Evolutionary conservation across 768 basidiomycete genomes (phyloP), one percentile per base, ranked within the genome.

Genomic region (Kwoniella botswanensis): DNA sequence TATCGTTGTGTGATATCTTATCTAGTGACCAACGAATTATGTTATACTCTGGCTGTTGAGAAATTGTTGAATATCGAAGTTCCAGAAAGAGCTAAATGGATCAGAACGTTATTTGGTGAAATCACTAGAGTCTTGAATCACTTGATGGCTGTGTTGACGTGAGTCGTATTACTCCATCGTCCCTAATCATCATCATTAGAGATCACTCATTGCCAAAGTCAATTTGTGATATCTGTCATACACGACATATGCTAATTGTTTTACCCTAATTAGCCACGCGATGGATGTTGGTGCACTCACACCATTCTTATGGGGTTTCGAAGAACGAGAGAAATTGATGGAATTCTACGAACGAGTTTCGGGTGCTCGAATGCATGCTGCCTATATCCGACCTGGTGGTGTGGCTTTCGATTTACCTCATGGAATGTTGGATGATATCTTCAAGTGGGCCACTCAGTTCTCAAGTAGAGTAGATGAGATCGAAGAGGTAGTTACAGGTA

Each of bases 331-430:
- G 86, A 99, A 99, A 87, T 89, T 98, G 73, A 98, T 98, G 96
- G 96, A 99, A 82, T 99, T 98, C 85, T 99, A 99, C 84, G 96
- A 99, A 85, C 94, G 96, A 67, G 96, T 98, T 52, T 98, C 95
- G 10, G 96, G 96, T 74, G 96, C 96, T 4, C 94, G 96, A 66
- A 88, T 99, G 79, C 96, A 99, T 80, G 90, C 94, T 5, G 96
- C 96, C n/a, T 99, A 98, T 83, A 91, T 98, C 59, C 92, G 96
- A 71, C 96, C 96, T 1, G 96, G 96, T 71, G 96, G 96, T 77
- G 96, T 99, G 59, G 96, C 96, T 1, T 98, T 94, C 81, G 96
- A 99, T 81, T 87, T 99, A 56, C 96, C 96, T 12, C 95, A 98
- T 75, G 96, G 96, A n/a, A 86, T 99, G n/a, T 88, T 99, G 44